phyloP scores from a whole-genome alignment of 2,329 filamentous ascomycete species.

The Aspergillus sojae region DNA sequence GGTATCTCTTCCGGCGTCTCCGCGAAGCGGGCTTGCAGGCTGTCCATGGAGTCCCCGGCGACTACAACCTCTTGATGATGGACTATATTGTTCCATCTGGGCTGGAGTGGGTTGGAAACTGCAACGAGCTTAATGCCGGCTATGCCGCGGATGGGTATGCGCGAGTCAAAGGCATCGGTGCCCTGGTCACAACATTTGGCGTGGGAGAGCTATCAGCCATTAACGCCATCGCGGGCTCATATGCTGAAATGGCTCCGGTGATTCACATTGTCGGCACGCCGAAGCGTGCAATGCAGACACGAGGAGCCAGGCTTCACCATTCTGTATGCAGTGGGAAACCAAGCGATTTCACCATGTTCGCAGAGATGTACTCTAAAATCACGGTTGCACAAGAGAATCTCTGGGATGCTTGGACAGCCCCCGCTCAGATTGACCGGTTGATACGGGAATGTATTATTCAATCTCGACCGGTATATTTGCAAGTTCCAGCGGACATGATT shows the following conservation, averaged over 20 bases:
- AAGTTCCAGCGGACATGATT: constrained; percentile 58
- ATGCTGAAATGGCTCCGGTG: constrained; percentile 71
- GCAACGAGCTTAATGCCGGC: constrained; percentile 63
- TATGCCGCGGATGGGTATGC: constrained; percentile 39
- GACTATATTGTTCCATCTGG: constrained; percentile 53
- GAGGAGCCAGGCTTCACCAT: constrained; percentile 60
- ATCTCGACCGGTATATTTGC: constrained; percentile 56
- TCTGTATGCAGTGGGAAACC: constrained; percentile 51
- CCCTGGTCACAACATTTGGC: constrained; percentile 47
- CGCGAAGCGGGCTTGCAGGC: constrained; percentile 41
- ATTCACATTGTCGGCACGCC: constrained; percentile 64
- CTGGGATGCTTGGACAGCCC: constrained; percentile 25
- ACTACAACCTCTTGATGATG: constrained; percentile 50
- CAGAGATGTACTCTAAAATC: constrained; percentile 17
- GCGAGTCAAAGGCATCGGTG: constrained; percentile 29
- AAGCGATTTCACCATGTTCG: constrained; percentile 10
- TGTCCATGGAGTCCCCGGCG: constrained; percentile 50
- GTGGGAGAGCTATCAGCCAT: constrained; percentile 69
- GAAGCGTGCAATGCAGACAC: constrained; percentile 46
- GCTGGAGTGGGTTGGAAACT: constrained; percentile 58
- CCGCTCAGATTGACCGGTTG: background rate
- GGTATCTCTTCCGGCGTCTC: constrained; percentile 45
- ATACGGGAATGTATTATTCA: background rate
- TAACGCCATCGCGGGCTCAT: constrained; percentile 73
- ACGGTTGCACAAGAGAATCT: constrained; percentile 16